Conservation (phyloP, 352 stramenopile genomes). For the Globisporangium carolinianum region DNA sequence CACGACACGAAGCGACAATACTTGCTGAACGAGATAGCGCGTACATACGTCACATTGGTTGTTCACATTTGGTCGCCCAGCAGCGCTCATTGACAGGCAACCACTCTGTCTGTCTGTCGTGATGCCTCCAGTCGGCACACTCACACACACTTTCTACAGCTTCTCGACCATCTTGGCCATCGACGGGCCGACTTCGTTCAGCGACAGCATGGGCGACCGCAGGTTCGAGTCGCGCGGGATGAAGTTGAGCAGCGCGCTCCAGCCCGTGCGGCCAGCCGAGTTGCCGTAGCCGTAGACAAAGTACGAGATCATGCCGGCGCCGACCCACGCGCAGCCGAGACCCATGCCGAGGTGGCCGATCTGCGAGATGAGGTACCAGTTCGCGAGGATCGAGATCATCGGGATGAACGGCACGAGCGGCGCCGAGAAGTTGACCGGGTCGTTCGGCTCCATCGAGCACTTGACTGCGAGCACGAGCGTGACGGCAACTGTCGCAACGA, state of each 20-base stretch:
- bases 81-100: too few species aligned
- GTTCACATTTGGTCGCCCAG: too few species aligned
- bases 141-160: conserved; percentile 4
- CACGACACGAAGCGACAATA: too few species aligned
- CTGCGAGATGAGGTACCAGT: conserved; percentile 71
- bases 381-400: conserved; percentile 41
- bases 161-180: conserved; percentile 27
- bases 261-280: conserved; percentile 52
- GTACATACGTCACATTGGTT: too few species aligned
- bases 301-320: conserved; percentile 57
- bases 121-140: too few species aligned
- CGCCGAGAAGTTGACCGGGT: conserved; percentile 39
- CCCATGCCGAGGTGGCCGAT: conserved; percentile 46
- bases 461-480: conserved; percentile 42
- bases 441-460: conserved; percentile 45
- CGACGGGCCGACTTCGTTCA: conserved; percentile 34
- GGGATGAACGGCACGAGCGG: conserved; percentile 69
- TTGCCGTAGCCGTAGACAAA: conserved; percentile 71
- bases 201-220: conserved; percentile 48
- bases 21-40: too few species aligned
- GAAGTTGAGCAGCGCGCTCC: conserved; percentile 44
- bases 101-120: too few species aligned
- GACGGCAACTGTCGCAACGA: conserved; percentile 25
- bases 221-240: conserved; percentile 35
- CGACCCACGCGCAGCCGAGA: conserved; percentile 45